These are phyloP conservation scores for Cystobasidium sp. DNA, from an alignment of 1,284 basidiomycete species.

Conservation along the genomic window DNA sequence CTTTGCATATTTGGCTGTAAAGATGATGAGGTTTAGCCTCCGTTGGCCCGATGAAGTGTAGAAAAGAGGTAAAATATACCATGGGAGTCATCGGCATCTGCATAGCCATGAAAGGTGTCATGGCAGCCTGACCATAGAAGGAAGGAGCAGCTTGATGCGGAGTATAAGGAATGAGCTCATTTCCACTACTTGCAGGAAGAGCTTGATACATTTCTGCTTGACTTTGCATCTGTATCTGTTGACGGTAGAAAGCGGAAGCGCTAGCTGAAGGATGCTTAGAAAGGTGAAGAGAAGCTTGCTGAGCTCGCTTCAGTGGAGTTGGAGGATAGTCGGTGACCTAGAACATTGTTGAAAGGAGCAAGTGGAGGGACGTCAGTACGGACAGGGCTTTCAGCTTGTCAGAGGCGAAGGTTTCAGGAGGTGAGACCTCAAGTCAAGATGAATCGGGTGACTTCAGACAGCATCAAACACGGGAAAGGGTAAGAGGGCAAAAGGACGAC, in stretches of 20 bases:
- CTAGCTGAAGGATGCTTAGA: slow-evolving; percentile 27
- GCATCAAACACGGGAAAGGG: too few relatives aligned
- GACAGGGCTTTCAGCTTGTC: background rate
- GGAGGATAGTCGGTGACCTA: slow-evolving; percentile 44
- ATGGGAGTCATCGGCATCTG: background rate
- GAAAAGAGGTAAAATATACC: background rate
- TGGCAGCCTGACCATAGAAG: background rate
- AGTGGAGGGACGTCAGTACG: background rate
- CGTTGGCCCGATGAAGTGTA: background rate
- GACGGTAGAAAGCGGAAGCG: slow-evolving; percentile 25
- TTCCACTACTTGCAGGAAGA: background rate
- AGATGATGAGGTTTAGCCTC: background rate
- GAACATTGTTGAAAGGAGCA: background rate
- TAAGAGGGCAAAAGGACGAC: background rate
- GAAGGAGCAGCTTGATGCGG: slow-evolving; percentile 7
- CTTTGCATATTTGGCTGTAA: slow-evolving; percentile 3
- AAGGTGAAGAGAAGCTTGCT: slow-evolving; percentile 40
- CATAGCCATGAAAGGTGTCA: slow-evolving; percentile 10
- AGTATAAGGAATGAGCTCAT: slow-evolving; percentile 16
- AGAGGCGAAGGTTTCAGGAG: too few relatives aligned
- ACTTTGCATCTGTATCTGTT: slow-evolving; percentile 26
- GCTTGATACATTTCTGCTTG: slow-evolving; percentile 15
- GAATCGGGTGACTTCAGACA: too few relatives aligned
- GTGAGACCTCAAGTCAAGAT: too few relatives aligned
- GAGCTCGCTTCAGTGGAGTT: slow-evolving; percentile 31